These are phyloP conservation scores for Moelleriella libera DNA, from an alignment of 2,329 filamentous ascomycete genomes.

Conservation along the genomic window DNA sequence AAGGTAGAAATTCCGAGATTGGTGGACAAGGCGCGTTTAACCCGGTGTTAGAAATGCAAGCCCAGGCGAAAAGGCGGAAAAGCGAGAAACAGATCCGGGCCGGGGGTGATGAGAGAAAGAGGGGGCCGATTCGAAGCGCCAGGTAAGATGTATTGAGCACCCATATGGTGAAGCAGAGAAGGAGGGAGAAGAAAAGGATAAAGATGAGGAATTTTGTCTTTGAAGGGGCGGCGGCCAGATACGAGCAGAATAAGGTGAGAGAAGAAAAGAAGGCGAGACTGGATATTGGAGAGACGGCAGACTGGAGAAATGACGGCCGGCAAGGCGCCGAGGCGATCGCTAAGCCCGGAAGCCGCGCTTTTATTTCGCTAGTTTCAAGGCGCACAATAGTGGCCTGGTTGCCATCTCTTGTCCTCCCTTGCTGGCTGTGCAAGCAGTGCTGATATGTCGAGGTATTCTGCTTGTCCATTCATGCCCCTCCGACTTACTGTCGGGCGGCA, in stretches of 20 bases:
- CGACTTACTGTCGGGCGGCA: constrained; percentile 4
- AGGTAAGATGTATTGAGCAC: not conserved
- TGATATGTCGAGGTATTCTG: not conserved
- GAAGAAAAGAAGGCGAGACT: not conserved
- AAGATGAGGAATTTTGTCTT: not conserved
- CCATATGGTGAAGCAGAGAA: not conserved
- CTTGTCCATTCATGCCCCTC: not conserved
- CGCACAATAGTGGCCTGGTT: constrained; percentile 2
- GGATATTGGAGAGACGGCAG: not conserved
- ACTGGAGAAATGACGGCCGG: not conserved
- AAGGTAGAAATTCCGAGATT: not conserved
- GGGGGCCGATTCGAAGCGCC: not conserved
- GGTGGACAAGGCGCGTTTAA: not conserved
- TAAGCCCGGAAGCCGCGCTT: constrained; percentile 8
- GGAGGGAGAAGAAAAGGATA: not conserved
- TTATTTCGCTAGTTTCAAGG: constrained; percentile 5
- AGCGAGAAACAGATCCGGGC: not conserved
- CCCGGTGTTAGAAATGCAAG: not conserved
- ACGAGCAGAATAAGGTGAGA: no score
- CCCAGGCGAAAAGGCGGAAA: not conserved
- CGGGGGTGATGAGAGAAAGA: not conserved
- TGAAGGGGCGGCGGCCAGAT: not conserved
- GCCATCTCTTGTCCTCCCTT: not conserved
- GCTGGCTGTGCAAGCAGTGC: not conserved
- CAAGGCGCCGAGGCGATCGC: constrained; percentile 6